Conservation (phyloP, 2,329 filamentous ascomycete genomes). For the Cladosporium sp. region DNA sequence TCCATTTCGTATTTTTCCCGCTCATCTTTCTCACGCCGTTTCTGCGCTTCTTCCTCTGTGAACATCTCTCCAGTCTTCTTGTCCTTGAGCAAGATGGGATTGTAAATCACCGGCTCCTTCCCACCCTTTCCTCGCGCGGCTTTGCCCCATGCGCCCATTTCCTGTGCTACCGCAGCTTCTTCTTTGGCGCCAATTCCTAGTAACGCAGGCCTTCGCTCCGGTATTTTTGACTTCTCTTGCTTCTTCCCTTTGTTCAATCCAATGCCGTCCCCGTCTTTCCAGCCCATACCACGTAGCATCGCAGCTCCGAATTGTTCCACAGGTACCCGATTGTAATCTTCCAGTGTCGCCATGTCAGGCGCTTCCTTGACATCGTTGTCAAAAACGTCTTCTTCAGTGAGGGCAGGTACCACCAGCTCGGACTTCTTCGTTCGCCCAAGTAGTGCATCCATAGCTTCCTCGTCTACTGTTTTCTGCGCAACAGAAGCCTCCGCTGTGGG, state of each 20-base stretch:
- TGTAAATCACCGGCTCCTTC: constrained; percentile 63
- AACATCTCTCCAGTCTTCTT: constrained; percentile 64
- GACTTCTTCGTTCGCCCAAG: constrained; percentile 42
- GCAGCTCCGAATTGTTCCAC: constrained; percentile 95
- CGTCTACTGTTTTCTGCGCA: constrained; percentile 55
- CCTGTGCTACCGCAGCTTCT: constrained; percentile 63
- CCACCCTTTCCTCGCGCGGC: constrained; percentile 53
- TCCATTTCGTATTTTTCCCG: constrained; percentile 49
- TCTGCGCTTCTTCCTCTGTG: constrained; percentile 63
- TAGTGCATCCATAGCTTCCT: constrained; percentile 54
- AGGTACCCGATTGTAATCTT: constrained; percentile 84
- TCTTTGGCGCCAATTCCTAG: constrained; percentile 89
- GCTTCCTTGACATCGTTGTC: constrained; percentile 66
- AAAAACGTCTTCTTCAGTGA: constrained; percentile 40
- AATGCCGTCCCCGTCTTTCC: constrained; percentile 70
- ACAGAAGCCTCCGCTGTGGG: constrained; percentile 13
- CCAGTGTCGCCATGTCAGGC: constrained; percentile 73
- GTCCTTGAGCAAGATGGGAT: constrained; percentile 63
- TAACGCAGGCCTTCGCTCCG: constrained; percentile 74
- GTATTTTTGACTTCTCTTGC: constrained; percentile 59
- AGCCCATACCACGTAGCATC: constrained; percentile 89
- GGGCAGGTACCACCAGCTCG: constrained; percentile 43
- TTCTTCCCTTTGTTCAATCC: constrained; percentile 53
- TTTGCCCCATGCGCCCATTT: constrained; percentile 80
- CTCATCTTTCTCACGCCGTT: constrained; percentile 47